Percentiles rank a stretch among this genome's conserved stretches.
phyloP scores from a whole-genome alignment of 2,329 filamentous ascomycete species.

The Alternaria ethzedia region DNA sequence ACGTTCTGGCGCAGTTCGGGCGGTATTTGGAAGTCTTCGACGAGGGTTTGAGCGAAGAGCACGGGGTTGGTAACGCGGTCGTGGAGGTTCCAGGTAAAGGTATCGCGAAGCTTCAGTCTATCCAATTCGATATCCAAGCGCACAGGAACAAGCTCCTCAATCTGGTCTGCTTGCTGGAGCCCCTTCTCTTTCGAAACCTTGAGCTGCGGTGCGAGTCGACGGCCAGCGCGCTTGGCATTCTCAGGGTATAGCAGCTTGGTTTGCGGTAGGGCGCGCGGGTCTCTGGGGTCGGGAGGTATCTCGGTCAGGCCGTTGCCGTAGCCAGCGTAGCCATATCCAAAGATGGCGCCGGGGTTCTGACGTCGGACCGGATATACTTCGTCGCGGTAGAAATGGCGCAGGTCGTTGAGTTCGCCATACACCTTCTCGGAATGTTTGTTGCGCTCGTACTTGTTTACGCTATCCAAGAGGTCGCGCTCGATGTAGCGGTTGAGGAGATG shows the following conservation, averaged over 20 bases:
- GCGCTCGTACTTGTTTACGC: constrained; percentile 60
- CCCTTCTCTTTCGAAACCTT: constrained; percentile 80
- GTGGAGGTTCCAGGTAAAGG: constrained; percentile 98
- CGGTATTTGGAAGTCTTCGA: constrained; percentile 84
- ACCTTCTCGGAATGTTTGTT: constrained; percentile 63
- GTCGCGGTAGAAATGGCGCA: constrained; percentile 37
- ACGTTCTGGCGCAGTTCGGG: constrained; percentile 65
- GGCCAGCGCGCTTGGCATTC: constrained; percentile 77
- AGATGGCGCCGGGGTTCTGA: constrained; percentile 64
- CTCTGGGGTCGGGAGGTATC: constrained; percentile 31
- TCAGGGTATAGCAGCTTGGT: constrained; percentile 76
- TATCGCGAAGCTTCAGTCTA: constrained; percentile 93
- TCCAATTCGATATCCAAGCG: constrained; percentile 94
- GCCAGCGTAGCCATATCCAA: constrained; percentile 79
- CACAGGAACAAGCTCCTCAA: constrained; percentile 90
- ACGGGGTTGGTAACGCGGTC: constrained; percentile 82
- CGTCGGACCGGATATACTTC: constrained; percentile 65
- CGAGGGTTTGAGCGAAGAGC: constrained; percentile 83
- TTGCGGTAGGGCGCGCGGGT: constrained; percentile 58
- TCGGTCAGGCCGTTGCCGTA: constrained; percentile 88
- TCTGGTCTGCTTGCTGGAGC: constrained; percentile 85
- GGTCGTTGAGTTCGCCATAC: constrained; percentile 62
- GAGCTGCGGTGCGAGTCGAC: constrained; percentile 74
- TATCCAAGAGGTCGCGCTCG: constrained; percentile 67
- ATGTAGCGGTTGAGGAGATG: constrained; percentile 69